phyloP scores from a whole-genome alignment of 805 yeast genomes.

The Metschnikowia lunata region DNA sequence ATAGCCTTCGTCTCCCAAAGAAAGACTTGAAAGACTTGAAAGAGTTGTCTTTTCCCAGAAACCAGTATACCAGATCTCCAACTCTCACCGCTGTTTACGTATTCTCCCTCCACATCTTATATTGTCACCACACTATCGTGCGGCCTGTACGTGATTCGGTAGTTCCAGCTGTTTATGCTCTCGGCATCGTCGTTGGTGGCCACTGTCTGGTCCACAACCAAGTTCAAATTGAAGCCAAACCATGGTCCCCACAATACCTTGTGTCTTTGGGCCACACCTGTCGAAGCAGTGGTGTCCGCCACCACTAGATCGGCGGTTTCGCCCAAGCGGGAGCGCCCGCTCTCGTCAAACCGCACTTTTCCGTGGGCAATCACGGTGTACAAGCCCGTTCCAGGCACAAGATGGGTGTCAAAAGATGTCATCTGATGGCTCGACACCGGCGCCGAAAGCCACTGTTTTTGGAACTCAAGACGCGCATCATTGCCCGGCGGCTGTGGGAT shows the following conservation, averaged over 20 bases:
- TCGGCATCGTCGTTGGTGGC: slow-evolving; percentile 37
- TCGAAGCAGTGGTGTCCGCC: background rate
- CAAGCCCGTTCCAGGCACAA: slow-evolving; percentile 60
- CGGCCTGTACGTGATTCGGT: slow-evolving; percentile 63
- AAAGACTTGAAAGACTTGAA: too few species aligned
- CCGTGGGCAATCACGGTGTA: slow-evolving; percentile 48
- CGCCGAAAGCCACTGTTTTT: slow-evolving; percentile 51
- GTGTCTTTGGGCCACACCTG: slow-evolving; percentile 8
- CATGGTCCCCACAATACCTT: slow-evolving; percentile 65
- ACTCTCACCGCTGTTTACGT: too few species aligned
- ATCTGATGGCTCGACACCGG: slow-evolving; percentile 61
- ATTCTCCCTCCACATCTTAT: background rate
- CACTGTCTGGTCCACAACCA: slow-evolving; percentile 54
- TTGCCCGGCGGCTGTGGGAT: slow-evolving; percentile 19
- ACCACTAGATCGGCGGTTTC: slow-evolving; percentile 53
- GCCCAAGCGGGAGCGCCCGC: slow-evolving; percentile 63
- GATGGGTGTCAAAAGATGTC: slow-evolving; percentile 62
- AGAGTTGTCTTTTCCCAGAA: too few species aligned
- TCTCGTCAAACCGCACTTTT: slow-evolving; percentile 72
- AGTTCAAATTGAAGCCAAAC: slow-evolving; percentile 59
- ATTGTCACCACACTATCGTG: slow-evolving; percentile 38
- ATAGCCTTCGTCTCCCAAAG: too few species aligned
- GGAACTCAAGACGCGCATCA: slow-evolving; percentile 46
- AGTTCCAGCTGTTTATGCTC: slow-evolving; percentile 56
- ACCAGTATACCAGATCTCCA: too few species aligned